Base-by-base conservation (phyloP, 495 filamentous ascomycete genomes). In the Pyronema domesticum region DNA sequence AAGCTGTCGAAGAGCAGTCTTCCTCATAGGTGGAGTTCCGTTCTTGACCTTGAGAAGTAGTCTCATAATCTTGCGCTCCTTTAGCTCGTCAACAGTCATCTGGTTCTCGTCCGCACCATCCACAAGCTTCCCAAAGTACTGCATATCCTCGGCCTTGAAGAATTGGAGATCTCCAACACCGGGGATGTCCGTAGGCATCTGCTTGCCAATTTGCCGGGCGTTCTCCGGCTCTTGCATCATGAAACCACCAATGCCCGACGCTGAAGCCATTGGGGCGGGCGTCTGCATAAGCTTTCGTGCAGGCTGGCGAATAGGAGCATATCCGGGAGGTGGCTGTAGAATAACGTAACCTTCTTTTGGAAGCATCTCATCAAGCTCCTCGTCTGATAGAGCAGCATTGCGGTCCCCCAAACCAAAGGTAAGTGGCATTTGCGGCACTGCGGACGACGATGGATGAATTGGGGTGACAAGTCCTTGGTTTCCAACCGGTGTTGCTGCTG, bases 61-160 rank as follows among this genome's bases (percentile, higher is more conserved):
- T 51, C 93, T 74, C 89, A 96, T 95, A 65, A 99, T 99, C 70
- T 99, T 99, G 44, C 93, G 76, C 70, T 99, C 89, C 67, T 95
- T 96, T 56, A 99, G 71, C 64, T 96, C 91, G 23, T 99, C 93
- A 10, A 96, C 86, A 40, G 78, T 85, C 72, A 99, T 80, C 37
- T 79, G 74, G 59, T 86, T 88, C 66, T 99, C 93, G 63, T 99
- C 86, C n/a, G 80, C 80, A 13, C 84, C 86, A 65, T 96, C 93
- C 44, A 93, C 87, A 17, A 99, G 75, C 73, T 96, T 99, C 52
- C 91, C 89, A 61, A 99, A 99, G 71, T 99, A 99, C 33, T 83
- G 80, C 93, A 95, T 96, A 72, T 99, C 93, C 70, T 95, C 91
- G 8, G 86, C 79, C 70, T 99, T 99, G 77, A 96, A 96, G 69